Evolutionary conservation across 345 rosid species (phyloP).

Genomic region (Brassica juncea): DNA sequence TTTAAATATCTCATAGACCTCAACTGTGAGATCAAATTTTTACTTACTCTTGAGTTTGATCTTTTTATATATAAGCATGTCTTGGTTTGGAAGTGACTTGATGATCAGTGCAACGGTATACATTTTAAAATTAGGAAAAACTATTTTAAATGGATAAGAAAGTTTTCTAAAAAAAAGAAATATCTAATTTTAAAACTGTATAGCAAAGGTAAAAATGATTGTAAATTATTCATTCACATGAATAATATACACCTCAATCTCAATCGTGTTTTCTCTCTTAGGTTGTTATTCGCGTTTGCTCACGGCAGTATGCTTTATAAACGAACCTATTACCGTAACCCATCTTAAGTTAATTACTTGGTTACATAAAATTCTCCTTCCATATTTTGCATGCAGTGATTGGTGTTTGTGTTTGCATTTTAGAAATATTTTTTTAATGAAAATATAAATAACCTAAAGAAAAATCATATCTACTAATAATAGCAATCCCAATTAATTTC

Average conservation of each 20-base stretch:
- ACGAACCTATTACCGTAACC: not conserved
- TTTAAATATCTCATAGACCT: not conserved
- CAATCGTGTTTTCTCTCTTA: not conserved
- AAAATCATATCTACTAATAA: too few species aligned
- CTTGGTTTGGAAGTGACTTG: not conserved
- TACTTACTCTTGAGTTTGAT: not conserved
- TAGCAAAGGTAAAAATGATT: too few species aligned
- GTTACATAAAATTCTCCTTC: not conserved
- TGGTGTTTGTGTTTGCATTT: not conserved
- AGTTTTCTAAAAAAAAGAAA: too few species aligned
- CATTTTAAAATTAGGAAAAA: not conserved
- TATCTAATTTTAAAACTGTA: too few species aligned
- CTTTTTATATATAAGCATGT: not conserved
- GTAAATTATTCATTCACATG: too few species aligned
- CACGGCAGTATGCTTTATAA: not conserved
- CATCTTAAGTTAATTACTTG: not conserved
- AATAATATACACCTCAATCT: too few species aligned
- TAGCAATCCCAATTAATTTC: too few species aligned
- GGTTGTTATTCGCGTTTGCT: not conserved
- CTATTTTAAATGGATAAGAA: not conserved
- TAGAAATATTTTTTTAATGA: not conserved
- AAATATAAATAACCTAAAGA: not conserved
- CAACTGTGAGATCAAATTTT: not conserved
- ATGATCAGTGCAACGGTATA: too few species aligned
- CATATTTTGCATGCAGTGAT: not conserved